Evolutionary conservation across 306 rosid genomes (phyloP).

Genomic region (Senna siamea): DNA sequence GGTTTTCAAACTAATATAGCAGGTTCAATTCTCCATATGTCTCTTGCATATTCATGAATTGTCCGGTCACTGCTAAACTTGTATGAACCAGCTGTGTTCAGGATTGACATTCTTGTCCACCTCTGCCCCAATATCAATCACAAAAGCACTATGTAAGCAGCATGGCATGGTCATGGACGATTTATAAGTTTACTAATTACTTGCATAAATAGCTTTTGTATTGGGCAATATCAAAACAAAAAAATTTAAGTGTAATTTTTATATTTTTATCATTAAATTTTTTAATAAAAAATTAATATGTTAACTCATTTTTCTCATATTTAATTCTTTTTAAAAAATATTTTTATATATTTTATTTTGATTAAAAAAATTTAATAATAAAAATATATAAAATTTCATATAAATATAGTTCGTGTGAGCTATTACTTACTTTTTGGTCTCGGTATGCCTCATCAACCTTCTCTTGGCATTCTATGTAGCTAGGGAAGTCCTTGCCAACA

Average conservation of each 20-base stretch:
- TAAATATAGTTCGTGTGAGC: too few relatives aligned
- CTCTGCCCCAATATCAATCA: conserved; percentile 54
- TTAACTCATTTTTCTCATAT: too few relatives aligned
- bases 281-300: too few relatives aligned
- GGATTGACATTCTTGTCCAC: conserved; percentile 94
- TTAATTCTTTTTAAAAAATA: too few relatives aligned
- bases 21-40: conserved; percentile 86
- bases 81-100: conserved; percentile 92
- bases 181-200: background rate
- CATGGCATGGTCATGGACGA: conserved; percentile 1
- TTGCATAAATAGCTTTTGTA: conserved; percentile 14
- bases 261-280: too few relatives aligned
- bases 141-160: background rate
- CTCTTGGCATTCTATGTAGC: conserved; percentile 87
- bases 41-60: conserved; percentile 83
- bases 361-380: too few relatives aligned
- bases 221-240: conserved; percentile 20
- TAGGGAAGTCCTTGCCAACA: conserved; percentile 93
- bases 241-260: too few relatives aligned
- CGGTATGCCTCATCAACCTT: conserved; percentile 79
- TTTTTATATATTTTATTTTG: too few relatives aligned
- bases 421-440: conserved; percentile 65
- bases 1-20: conserved; percentile 50
- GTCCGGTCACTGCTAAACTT: conserved; percentile 98
- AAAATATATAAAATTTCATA: too few relatives aligned